These are phyloP conservation scores for Astrocystis sublimbata DNA, from an alignment of 495 filamentous ascomycete genomes.

Conservation along the genomic window DNA sequence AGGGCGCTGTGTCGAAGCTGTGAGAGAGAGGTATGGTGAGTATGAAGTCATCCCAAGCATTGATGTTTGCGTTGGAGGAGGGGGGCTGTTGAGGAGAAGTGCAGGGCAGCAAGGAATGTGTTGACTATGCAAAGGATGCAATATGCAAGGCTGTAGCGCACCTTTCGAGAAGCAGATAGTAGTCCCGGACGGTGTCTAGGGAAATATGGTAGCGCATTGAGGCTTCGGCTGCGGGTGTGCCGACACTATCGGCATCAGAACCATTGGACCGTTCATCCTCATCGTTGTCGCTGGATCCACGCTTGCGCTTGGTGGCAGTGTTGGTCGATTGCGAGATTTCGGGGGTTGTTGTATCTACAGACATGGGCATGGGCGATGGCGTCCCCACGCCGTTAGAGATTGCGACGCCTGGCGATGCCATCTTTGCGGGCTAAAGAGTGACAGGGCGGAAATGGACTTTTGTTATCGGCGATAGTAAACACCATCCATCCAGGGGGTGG, in stretches of 20 bases:
- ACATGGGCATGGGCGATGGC: slow-evolving; percentile 23
- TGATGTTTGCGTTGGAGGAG: not conserved
- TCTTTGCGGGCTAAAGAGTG: slow-evolving; percentile 24
- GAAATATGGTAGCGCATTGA: slow-evolving; percentile 23
- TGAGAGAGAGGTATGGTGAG: slow-evolving; percentile 16
- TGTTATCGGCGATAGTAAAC: not conserved
- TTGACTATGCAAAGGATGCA: slow-evolving; percentile 8
- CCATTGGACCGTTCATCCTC: slow-evolving; percentile 30
- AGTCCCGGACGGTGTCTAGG: slow-evolving; percentile 37
- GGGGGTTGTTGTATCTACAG: slow-evolving; percentile 12
- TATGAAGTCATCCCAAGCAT: slow-evolving; percentile 5
- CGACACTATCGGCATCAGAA: slow-evolving; percentile 13
- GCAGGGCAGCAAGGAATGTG: slow-evolving; percentile 1
- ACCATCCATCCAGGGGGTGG: slow-evolving; percentile 12
- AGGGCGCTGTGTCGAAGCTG: slow-evolving; percentile 45
- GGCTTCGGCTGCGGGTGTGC: slow-evolving; percentile 12
- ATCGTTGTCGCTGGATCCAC: slow-evolving; percentile 48
- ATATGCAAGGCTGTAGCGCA: slow-evolving; percentile 29
- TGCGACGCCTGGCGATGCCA: slow-evolving; percentile 47
- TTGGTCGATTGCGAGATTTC: slow-evolving; percentile 42
- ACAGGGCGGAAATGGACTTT: not conserved
- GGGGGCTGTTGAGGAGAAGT: not conserved
- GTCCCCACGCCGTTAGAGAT: slow-evolving; percentile 44
- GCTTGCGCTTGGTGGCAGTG: slow-evolving; percentile 57
- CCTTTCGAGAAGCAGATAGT: slow-evolving; percentile 47